Conservation (phyloP, 352 stramenopile species). For the Hyaloperonospora arabidopsidis region DNA sequence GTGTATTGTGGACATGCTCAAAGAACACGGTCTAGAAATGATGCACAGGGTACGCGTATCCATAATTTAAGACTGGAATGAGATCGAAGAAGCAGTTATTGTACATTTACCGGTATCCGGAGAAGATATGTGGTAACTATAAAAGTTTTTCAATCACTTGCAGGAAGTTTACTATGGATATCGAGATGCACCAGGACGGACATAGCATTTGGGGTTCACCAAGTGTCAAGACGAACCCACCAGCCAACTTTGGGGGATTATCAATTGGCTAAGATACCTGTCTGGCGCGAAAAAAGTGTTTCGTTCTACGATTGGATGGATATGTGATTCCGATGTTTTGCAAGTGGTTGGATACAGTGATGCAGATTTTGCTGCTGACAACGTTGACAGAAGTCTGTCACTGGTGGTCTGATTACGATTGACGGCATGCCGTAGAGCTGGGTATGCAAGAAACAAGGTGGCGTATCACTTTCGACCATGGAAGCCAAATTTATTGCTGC, state of each 20-base stretch:
- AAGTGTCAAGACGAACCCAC: neutral
- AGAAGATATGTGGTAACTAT: neutral
- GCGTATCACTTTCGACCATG: neutral
- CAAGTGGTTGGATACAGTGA: neutral
- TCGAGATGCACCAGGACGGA: conserved; percentile 1
- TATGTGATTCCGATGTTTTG: neutral
- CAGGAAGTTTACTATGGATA: conserved; percentile 1
- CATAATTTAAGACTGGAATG: too few species aligned
- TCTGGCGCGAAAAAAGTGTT: too few species aligned
- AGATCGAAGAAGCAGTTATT: neutral
- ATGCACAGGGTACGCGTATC: too few species aligned
- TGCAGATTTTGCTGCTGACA: neutral
- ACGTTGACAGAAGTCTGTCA: neutral
- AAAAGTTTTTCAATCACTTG: neutral
- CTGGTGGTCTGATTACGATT: neutral
- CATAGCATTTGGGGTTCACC: neutral
- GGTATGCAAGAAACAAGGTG: neutral
- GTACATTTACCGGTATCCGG: neutral
- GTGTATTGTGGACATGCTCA: too few species aligned
- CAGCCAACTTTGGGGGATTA: neutral
- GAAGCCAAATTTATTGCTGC: neutral
- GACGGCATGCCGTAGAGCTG: neutral
- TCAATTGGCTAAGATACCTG: neutral
- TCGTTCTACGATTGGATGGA: too few species aligned
- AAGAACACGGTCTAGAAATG: too few species aligned